Conservation (phyloP, 345 rosid genomes). For the Hibiscus syriacus region DNA sequence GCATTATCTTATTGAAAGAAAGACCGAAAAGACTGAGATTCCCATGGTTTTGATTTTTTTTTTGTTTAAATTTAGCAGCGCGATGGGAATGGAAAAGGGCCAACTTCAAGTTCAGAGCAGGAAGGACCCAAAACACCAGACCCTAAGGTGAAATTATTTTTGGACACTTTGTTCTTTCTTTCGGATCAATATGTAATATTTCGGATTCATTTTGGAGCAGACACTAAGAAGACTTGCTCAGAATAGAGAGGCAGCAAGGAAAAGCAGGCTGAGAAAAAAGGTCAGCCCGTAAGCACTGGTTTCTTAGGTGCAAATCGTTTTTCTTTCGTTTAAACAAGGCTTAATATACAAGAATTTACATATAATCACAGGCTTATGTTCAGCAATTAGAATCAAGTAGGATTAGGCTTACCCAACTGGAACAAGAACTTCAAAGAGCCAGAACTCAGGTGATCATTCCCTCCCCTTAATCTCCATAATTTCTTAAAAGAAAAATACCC, state of each 20-base stretch:
- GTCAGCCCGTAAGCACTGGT: too few species aligned
- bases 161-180: neutral
- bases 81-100: conserved; percentile 48
- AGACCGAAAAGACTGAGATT: conserved; percentile 25
- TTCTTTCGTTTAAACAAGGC: too few species aligned
- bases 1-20: neutral
- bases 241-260: conserved; percentile 99
- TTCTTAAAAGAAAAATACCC: neutral
- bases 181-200: neutral
- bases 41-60: neutral
- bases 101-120: conserved; percentile 34
- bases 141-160: conserved; percentile 38
- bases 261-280: conserved; percentile 93
- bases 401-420: conserved; percentile 84
- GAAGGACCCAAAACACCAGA: conserved; percentile 62
- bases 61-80: conserved; percentile 31
- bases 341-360: too few species aligned
- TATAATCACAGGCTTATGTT: conserved; percentile 68
- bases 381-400: conserved; percentile 95
- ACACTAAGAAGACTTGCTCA: conserved; percentile 95
- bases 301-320: too few species aligned
- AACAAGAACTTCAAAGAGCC: conserved; percentile 89
- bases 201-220: conserved; percentile 27
- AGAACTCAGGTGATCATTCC: conserved; percentile 61
- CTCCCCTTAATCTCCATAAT: neutral